phyloP scores from a whole-genome alignment of 1,284 basidiomycete genomes.

The Bondarzewia mesenterica region DNA sequence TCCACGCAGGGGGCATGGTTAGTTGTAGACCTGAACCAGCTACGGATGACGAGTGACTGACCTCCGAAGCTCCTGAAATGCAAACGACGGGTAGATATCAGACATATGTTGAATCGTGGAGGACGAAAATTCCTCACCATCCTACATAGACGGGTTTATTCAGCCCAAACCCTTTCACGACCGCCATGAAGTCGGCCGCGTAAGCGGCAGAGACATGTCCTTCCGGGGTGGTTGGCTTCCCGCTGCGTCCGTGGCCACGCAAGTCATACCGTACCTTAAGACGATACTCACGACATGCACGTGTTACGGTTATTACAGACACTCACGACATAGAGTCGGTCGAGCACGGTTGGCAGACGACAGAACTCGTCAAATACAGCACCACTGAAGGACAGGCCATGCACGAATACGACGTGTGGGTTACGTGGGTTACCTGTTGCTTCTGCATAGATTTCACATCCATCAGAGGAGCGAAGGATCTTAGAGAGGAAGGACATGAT shows the following conservation, averaged over 20 bases:
- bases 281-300: not conserved
- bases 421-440: slow-evolving; percentile 14
- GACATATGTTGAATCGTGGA: not conserved
- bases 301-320: not conserved
- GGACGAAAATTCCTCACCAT: slow-evolving; percentile 10
- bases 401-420: slow-evolving; percentile 16
- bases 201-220: slow-evolving; percentile 9
- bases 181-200: slow-evolving; percentile 14
- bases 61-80: not conserved
- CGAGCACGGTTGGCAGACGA: slow-evolving; percentile 1
- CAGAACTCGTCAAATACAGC: slow-evolving; percentile 15
- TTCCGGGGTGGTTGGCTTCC: slow-evolving; percentile 8
- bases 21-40: not conserved
- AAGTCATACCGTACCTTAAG: slow-evolving; percentile 17
- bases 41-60: not conserved
- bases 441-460: slow-evolving; percentile 17
- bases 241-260: slow-evolving; percentile 18
- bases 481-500: too few relatives aligned
- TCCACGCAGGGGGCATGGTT: not conserved
- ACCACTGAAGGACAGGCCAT: slow-evolving; percentile 13
- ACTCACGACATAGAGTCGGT: slow-evolving; percentile 15
- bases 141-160: slow-evolving; percentile 8
- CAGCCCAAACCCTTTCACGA: slow-evolving; percentile 10
- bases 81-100: not conserved
- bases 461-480: slow-evolving; percentile 15